These are phyloP conservation scores for Scopulariopsis brevicaulis DNA, from an alignment of 2,329 filamentous ascomycete genomes.

Conservation along the genomic window DNA sequence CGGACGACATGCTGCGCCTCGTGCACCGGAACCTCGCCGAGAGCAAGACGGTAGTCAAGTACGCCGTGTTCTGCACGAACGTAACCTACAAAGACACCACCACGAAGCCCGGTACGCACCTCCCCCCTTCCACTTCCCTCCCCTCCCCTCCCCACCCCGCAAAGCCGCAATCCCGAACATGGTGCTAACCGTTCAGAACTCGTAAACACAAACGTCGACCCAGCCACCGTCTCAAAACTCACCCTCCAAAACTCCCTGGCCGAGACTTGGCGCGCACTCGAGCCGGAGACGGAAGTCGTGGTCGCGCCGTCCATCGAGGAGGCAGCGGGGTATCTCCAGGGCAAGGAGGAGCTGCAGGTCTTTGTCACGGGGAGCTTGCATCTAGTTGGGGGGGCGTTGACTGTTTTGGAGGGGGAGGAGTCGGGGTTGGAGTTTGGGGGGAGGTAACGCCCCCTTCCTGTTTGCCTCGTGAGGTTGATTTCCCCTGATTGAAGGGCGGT, in stretches of 20 bases:
- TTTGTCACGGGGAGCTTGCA: constrained; percentile 78
- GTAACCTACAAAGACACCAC: constrained; percentile 41
- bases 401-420: constrained; percentile 4
- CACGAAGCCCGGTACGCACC: constrained; percentile 24
- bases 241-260: constrained; percentile 41
- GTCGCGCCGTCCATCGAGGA: constrained; percentile 56
- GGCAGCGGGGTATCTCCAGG: constrained; percentile 21
- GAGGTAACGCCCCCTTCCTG: not conserved
- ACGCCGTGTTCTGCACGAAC: constrained; percentile 78
- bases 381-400: constrained; percentile 65
- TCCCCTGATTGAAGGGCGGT: too few relatives aligned
- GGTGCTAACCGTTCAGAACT: constrained; percentile 29
- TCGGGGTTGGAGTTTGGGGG: not conserved
- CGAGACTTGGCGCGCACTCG: constrained; percentile 35
- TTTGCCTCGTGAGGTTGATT: too few relatives aligned
- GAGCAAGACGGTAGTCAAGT: constrained; percentile 42
- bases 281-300: constrained; percentile 41
- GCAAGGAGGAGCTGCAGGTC: constrained; percentile 38
- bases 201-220: constrained; percentile 42
- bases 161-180: not conserved
- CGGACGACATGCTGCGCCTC: constrained; percentile 39
- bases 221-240: constrained; percentile 36
- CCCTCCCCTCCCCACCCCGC: not conserved
- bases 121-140: not conserved
- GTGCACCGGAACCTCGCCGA: constrained; percentile 25